A percentile compares a stretch with the other conserved stretches of the same genome.
Conservation (phyloP, 352 stramenopile genomes). For the Pythium angustatum region DNA sequence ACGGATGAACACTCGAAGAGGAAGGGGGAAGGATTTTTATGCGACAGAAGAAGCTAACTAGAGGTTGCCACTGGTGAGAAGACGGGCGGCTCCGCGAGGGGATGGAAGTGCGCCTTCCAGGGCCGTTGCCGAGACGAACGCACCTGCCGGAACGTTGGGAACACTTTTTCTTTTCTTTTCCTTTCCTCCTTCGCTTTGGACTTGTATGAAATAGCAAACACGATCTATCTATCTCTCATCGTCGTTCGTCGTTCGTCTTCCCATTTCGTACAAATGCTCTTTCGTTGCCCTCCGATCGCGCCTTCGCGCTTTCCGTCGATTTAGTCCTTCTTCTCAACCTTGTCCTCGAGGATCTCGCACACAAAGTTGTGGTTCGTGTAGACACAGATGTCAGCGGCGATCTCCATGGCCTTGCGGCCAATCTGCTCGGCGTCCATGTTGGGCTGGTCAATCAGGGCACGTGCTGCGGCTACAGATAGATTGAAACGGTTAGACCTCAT, state of each 20-base stretch:
- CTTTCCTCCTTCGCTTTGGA: constrained; percentile 22
- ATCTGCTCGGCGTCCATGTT: constrained; percentile 95
- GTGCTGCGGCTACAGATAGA: constrained; percentile 86
- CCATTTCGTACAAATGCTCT: neutral
- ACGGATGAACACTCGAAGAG: neutral
- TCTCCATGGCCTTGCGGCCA: constrained; percentile 92
- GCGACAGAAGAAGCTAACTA: constrained; percentile 23
- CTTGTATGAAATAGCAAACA: constrained; percentile 37
- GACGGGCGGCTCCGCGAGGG: neutral
- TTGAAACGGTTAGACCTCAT: too few species aligned
- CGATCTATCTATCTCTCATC: constrained; percentile 27
- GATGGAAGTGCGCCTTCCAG: neutral
- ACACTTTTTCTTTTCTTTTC: constrained; percentile 10
- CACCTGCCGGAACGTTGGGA: constrained; percentile 9
- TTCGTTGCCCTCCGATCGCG: neutral
- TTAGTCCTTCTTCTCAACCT: constrained; percentile 50
- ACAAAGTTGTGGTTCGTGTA: constrained; percentile 99
- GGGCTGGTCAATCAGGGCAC: constrained; percentile 94
- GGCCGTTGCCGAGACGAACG: neutral
- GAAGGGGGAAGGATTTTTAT: constrained; percentile 25
- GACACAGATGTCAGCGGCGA: constrained; percentile 97
- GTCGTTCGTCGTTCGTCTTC: too few species aligned
- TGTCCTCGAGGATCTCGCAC: constrained; percentile 89
- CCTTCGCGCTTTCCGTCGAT: neutral
- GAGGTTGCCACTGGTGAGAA: constrained; percentile 14